Base-by-base conservation (phyloP, 2,329 filamentous ascomycete genomes). In the Ophiostoma sp. region DNA sequence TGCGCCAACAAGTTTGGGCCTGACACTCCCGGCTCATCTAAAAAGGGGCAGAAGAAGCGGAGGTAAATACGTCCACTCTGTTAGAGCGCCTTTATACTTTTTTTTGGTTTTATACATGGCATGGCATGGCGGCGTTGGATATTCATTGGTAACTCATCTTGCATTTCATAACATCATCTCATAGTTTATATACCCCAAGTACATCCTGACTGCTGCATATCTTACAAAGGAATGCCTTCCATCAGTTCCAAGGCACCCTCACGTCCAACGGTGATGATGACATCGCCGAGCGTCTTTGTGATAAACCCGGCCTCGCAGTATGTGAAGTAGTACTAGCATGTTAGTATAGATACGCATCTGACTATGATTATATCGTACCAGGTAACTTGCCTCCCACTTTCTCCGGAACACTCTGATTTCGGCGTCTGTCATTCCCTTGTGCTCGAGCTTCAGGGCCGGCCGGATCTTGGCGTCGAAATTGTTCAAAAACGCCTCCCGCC, bases 221-320 rank as follows among this genome's bases (percentile, higher is more conserved):
- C 65, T 27, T 45, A 67, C 65, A 89, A 74, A 1, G 88, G 89
- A 74, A 92, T 85, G 65, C 84, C 85, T 74, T 90, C 88, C 84
- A 91, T 88, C 80, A 90, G 81, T 76, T 90, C 86, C 74, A 85
- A 76, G 2, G 86, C 82, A 2, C 87, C 86, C 74, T 90, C 87
- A 58, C 87, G 81, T 1, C 84, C 86, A 11, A 90, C 86, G 0
- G 87, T 91, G 71, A 93, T 85, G 65, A 92, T 90, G 1, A 87
- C 87, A 77, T 92, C 89, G 2, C 89, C 89, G 27, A 92, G 76
- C 2, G 87, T 90, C 77, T 91, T 91, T 5, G 86, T 89, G 69
- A 84, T 79, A 74, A 92, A 92, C 0, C 89, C 89, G 52, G 88
- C 89, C 76, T 92, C 89, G 71, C 88, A 91, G 75, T 92, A 92